Evolutionary conservation across 2,329 filamentous ascomycete genomes (phyloP).

Genomic region (Akanthomyces uredinophilus): DNA sequence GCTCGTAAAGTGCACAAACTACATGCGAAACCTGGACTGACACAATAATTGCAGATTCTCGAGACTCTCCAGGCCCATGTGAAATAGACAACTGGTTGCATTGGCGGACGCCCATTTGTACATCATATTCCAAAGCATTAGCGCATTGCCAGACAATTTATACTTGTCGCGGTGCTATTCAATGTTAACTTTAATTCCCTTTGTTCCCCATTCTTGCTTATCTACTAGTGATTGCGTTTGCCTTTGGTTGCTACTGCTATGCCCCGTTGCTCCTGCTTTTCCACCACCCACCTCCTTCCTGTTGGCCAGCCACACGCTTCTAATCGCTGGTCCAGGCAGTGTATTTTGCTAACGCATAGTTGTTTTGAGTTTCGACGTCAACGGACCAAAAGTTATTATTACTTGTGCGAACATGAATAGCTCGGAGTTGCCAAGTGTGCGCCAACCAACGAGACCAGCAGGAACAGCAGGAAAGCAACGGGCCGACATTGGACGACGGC

Average conservation of each 20-base stretch:
- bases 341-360: background rate
- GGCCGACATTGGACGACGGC: background rate
- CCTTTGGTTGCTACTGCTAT: background rate
- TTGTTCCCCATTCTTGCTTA: conserved; percentile 7
- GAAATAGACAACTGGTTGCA: conserved; percentile 64
- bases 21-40: conserved; percentile 31
- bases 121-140: conserved; percentile 36
- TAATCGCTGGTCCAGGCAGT: background rate
- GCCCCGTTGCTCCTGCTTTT: background rate
- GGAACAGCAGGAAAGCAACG: background rate
- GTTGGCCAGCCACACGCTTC: background rate
- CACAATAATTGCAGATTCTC: conserved; percentile 54
- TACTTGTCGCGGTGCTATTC: conserved; percentile 27
- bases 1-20: background rate
- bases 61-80: conserved; percentile 76
- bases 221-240: conserved; percentile 1
- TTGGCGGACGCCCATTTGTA: conserved; percentile 36
- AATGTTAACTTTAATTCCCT: conserved; percentile 15
- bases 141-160: conserved; percentile 33
- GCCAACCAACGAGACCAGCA: background rate
- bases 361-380: background rate
- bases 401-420: conserved; percentile 2
- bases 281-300: background rate
- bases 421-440: background rate
- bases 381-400: background rate